Evolutionary conservation across 148 eudicot species (phyloP), one percentile per base, ranked within the genome.

Genomic region (Rhododendron griersonianum): DNA sequence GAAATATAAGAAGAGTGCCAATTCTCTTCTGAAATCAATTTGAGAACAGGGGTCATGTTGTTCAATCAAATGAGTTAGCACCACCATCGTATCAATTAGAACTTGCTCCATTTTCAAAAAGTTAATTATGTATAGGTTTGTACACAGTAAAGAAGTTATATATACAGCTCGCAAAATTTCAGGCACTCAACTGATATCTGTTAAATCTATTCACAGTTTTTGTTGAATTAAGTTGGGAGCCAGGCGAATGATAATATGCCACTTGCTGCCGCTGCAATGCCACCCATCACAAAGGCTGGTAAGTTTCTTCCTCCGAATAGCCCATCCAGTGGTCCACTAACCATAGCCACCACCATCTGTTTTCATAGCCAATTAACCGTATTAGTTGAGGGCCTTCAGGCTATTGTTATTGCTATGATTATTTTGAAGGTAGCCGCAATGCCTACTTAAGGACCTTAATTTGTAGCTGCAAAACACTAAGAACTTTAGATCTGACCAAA

Each of bases 321-420:
- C 41, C 45, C 73, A 37, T 84, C 86, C 86, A 79, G 61, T 53
- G 81, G 74, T 53, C 86, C 86, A 65, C 86, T 84, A 25, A 80
- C 63, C 37, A 84, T 44, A 19, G 86, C 78, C 74, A 76, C 86
- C 7, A 84, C 25, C 73, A 84, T 48, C 86, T 84, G 81, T 84
- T 33, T 71, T 44, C 69, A 7, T 21, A 23, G 3, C 11, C 28
- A 1, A 63, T 63, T 63, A 23, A 63, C 69, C 11, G 7, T 63
- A 63, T 63, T 63, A 63, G 69, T 63, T 23, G 28, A 63, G 11
- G 11, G 25, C 69, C 69, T 63, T 21, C 69, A 63, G 30, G 13
- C 28, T 8, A 7, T 2, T 7, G 7, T 63, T 8, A n/a, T 63
- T 8, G 11, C 3, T 63, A 2, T 9, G 50, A 47, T 47, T 47